Evolutionary conservation across 2,329 filamentous ascomycete species (phyloP).

Genomic region (Microsporum ferrugineum): DNA sequence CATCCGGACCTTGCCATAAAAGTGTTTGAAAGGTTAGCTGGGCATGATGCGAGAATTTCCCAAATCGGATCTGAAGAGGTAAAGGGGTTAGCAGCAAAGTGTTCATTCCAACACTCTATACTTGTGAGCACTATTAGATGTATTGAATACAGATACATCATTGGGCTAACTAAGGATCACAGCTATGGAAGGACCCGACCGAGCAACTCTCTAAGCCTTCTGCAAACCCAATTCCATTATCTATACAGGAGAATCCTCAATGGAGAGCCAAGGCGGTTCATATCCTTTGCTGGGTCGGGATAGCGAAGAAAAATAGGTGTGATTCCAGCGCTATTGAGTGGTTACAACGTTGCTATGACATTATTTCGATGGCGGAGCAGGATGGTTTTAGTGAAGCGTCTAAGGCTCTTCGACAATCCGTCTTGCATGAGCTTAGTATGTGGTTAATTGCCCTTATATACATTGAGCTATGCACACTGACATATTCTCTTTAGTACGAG

Average conservation of each 20-base stretch:
- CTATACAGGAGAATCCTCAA: slow-evolving; percentile 34
- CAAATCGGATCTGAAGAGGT: neutral
- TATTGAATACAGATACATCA: neutral
- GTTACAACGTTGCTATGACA: slow-evolving; percentile 56
- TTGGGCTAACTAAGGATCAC: slow-evolving; percentile 29
- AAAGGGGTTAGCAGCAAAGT: neutral
- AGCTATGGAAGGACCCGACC: slow-evolving; percentile 39
- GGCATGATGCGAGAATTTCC: neutral
- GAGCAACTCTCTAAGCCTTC: neutral
- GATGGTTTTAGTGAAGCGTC: slow-evolving; percentile 48
- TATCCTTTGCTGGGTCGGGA: slow-evolving; percentile 61
- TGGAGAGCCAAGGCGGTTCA: slow-evolving; percentile 54
- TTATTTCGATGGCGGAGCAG: slow-evolving; percentile 19
- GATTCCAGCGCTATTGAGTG: slow-evolving; percentile 53
- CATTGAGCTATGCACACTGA: neutral
- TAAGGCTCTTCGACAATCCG: slow-evolving; percentile 52
- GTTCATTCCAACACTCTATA: neutral
- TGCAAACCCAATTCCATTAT: neutral
- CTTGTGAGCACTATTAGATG: neutral
- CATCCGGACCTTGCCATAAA: slow-evolving; percentile 49
- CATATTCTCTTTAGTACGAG: slow-evolving; percentile 18
- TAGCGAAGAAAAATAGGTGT: slow-evolving; percentile 41
- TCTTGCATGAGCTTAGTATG: slow-evolving; percentile 54
- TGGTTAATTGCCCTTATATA: slow-evolving; percentile 24
- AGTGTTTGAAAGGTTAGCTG: slow-evolving; percentile 44